phyloP scores from a whole-genome alignment of 2,329 filamentous ascomycete species.

The Trichoderma gracile region DNA sequence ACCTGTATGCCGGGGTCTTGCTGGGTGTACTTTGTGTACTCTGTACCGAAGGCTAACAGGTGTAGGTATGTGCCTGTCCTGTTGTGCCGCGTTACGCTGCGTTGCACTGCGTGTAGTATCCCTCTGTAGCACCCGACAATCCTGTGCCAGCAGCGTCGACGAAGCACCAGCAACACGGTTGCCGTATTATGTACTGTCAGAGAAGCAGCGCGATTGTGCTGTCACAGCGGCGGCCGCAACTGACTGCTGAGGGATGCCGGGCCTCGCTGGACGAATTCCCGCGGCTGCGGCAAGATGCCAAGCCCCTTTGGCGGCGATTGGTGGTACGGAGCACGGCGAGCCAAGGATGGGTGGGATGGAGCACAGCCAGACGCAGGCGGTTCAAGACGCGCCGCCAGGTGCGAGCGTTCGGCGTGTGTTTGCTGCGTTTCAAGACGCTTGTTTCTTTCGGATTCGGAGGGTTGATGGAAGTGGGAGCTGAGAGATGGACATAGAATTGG shows the following conservation, averaged over 20 bases:
- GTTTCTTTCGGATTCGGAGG: neutral
- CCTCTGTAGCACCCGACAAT: neutral
- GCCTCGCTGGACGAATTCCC: neutral
- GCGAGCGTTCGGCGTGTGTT: neutral
- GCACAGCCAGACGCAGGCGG: constrained; percentile 6
- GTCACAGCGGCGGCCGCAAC: neutral
- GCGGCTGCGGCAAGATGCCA: constrained; percentile 20
- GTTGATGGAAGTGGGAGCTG: neutral
- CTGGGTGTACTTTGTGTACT: neutral
- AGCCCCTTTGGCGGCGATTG: constrained; percentile 11
- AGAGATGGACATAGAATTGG: neutral
- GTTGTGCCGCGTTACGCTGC: no score
- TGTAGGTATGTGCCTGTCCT: no score
- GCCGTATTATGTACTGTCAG: neutral
- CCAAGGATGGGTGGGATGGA: constrained; percentile 3
- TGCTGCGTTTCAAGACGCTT: neutral
- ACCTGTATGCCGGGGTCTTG: neutral
- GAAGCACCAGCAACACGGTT: constrained; percentile 9
- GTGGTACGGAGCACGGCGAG: constrained; percentile 14
- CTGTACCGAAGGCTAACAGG: no score
- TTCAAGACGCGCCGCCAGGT: neutral
- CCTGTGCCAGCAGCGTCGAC: neutral
- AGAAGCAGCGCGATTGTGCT: no score
- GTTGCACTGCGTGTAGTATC: neutral
- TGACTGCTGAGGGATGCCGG: neutral